phyloP scores from a whole-genome alignment of 2,329 filamentous ascomycete genomes.

The Colletotrichum abscissum region DNA sequence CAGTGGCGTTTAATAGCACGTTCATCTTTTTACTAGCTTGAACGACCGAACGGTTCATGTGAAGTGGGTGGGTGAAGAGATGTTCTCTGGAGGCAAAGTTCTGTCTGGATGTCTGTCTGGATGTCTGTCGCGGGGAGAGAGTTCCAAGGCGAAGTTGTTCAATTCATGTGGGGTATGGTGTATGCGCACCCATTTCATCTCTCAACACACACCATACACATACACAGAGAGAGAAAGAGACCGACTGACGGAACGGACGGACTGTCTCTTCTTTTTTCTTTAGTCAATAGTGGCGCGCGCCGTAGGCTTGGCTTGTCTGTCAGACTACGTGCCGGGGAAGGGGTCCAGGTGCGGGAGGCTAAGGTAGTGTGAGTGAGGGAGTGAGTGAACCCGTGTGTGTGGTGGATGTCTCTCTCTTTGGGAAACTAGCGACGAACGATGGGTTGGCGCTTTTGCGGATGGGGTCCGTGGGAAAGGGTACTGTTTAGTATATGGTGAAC shows the following conservation, averaged over 20 bases:
- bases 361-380: background rate
- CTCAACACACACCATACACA: background rate
- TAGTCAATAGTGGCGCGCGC: background rate
- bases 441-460: background rate
- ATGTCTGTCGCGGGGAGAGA: background rate
- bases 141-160: background rate
- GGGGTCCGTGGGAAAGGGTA: background rate
- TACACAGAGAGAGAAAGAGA: background rate
- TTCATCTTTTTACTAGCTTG: background rate
- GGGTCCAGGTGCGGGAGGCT: slow-evolving; percentile 11
- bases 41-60: background rate
- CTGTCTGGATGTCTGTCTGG: background rate
- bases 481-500: background rate
- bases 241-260: background rate
- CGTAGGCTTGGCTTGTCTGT: background rate
- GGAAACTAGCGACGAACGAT: background rate
- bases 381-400: background rate
- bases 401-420: background rate
- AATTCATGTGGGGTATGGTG: background rate
- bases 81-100: background rate
- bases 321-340: background rate
- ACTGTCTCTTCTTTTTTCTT: too few species aligned
- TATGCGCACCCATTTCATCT: background rate
- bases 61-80: background rate
- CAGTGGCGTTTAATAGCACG: background rate